Base-by-base conservation (phyloP, 169 alveolate species). In the Sarcocystis neurona region DNA sequence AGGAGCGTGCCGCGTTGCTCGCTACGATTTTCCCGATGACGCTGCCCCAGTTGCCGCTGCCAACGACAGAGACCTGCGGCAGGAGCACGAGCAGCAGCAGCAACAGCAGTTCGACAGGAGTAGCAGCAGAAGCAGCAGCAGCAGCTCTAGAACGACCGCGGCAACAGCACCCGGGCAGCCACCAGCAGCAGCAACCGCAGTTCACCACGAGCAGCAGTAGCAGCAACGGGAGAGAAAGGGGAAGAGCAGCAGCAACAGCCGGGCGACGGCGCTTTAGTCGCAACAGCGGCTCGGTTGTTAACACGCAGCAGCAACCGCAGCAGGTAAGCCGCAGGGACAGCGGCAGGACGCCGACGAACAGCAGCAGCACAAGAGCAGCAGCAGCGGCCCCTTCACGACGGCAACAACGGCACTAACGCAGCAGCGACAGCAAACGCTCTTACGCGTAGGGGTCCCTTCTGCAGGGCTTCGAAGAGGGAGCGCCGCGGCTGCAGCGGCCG, bases 31-130 rank as follows among this genome's bases (percentile, higher is more conserved):
- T 95, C 43, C 97, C 95, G 46, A 94, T 92, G 41, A 96, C 98
- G 32, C 97, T 93, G 12, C 98, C 98, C 98, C 98, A 96, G 87
- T 94, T 95, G 4, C 98, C 98, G 78, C 97, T 93, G 46, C 97
- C 98, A 70, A 96, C 90, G 6, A 96, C 93, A 74, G 96, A 91
- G 41, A 96, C 97, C 97, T 87, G 90, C 32, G 44, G 34, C 12
- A 60, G 30, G 75, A 82, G 1, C n/a, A 82, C 43, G 39, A n/a
- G n/a, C n/a, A n/a, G n/a, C n/a, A n/a, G n/a, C 0, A 34, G n/a
- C 30, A 20, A 41, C 77, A 41, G 75, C 37, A 53, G 1, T 1
- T 63, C 23, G 10, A 20, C 30, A 53, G 10, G 20, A 53, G 20
- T 53, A 53, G 20, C 20, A 20, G 20, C 10, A 53, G 20, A 53